Conservation (phyloP, 441 rosid genomes). For the Arabidopsis hybrid region DNA sequence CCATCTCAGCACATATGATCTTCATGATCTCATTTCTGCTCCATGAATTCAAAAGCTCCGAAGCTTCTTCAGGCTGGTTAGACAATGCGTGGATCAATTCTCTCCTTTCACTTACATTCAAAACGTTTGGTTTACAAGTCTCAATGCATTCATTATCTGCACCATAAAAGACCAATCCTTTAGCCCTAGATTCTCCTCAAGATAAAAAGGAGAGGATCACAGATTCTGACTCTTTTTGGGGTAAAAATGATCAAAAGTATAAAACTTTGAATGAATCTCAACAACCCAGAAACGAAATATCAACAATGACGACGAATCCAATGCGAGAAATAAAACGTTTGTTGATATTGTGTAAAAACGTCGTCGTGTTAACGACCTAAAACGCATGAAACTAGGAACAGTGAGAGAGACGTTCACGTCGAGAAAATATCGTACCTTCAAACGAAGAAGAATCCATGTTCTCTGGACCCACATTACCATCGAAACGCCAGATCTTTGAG, state of each 20-base stretch:
- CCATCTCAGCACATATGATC: conserved; percentile 95
- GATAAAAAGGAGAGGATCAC: background rate
- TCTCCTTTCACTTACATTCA: conserved; percentile 80
- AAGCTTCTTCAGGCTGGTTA: conserved; percentile 63
- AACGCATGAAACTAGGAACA: conserved; percentile 28
- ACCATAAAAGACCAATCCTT: background rate
- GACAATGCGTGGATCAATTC: conserved; percentile 85
- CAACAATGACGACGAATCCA: conserved; percentile 12
- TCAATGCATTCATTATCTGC: conserved; percentile 27
- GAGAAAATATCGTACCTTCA: conserved; percentile 61
- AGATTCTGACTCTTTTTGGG: background rate
- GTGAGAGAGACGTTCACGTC: conserved; percentile 57
- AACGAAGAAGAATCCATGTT: conserved; percentile 40
- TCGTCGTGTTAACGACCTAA: conserved; percentile 22
- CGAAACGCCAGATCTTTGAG: conserved; percentile 50
- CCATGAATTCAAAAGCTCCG: conserved; percentile 86
- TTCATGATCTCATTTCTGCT: conserved; percentile 93
- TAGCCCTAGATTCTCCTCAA: conserved; percentile 28
- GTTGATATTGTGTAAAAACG: conserved; percentile 14
- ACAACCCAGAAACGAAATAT: background rate
- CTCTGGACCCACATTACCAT: conserved; percentile 41
- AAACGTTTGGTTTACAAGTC: conserved; percentile 18
- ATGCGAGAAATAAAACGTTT: too few relatives aligned
- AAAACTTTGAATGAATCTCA: conserved; percentile 12
- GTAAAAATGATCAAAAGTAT: background rate